Percentiles rank a stretch among this genome's conserved stretches.
phyloP scores from a whole-genome alignment of 768 basidiomycete species.

The Mycena floridula region DNA sequence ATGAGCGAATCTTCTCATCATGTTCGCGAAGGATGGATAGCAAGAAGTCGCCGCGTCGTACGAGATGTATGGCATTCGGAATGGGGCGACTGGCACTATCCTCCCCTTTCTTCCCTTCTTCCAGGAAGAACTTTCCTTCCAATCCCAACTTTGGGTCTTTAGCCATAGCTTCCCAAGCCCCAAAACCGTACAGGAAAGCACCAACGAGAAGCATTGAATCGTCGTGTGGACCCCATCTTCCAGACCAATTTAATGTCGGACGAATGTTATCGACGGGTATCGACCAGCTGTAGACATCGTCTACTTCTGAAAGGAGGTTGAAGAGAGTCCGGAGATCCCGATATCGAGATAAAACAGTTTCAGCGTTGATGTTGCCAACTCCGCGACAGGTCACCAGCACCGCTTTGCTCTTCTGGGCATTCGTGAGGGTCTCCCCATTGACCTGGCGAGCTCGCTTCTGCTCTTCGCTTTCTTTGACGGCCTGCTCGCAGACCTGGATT shows the following conservation, averaged over 20 bases:
- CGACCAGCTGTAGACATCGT: constrained; percentile 75
- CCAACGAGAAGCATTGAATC: constrained; percentile 95
- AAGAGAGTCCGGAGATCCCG: constrained; percentile 86
- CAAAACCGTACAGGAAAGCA: constrained; percentile 90
- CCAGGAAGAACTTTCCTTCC: constrained; percentile 93
- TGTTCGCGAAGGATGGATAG: constrained; percentile 78
- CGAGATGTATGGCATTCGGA: constrained; percentile 96
- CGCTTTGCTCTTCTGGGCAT: constrained; percentile 95
- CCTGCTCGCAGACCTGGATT: constrained; percentile 75
- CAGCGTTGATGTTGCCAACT: constrained; percentile 94
- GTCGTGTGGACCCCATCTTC: constrained; percentile 88
- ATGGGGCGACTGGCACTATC: constrained; percentile 81
- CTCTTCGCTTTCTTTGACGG: constrained; percentile 79
- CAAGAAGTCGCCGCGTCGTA: constrained; percentile 93
- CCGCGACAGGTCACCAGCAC: constrained; percentile 87
- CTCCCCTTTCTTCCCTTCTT: constrained; percentile 94
- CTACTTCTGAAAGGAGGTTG: constrained; percentile 65
- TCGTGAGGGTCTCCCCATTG: constrained; percentile 83
- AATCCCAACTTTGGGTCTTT: constrained; percentile 82
- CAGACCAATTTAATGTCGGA: constrained; percentile 93
- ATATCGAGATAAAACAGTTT: constrained; percentile 87
- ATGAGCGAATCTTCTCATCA: constrained; percentile 86
- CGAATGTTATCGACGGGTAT: constrained; percentile 93
- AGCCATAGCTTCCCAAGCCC: constrained; percentile 93
- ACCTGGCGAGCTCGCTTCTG: constrained; percentile 72